Conservation (phyloP, 2,329 filamentous ascomycete genomes). For the Cadophora sp. region DNA sequence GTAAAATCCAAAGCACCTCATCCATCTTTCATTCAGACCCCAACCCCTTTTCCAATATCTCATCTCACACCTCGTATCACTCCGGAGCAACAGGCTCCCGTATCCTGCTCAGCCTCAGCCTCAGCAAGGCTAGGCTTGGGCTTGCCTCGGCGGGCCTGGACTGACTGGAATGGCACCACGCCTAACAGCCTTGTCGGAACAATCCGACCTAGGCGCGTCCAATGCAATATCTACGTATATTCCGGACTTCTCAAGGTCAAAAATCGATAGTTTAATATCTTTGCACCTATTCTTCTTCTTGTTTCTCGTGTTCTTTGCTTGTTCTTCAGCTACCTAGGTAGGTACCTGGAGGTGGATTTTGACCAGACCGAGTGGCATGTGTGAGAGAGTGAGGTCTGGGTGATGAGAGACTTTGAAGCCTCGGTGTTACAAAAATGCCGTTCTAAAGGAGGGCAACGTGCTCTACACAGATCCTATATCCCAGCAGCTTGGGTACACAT, state of each 20-base stretch:
- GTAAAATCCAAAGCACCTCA: not conserved
- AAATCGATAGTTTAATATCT: constrained; percentile 1
- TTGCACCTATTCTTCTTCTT: not conserved
- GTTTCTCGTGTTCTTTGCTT: constrained; percentile 1
- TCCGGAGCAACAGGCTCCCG: not conserved
- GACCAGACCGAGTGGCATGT: not conserved
- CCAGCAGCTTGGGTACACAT: not conserved
- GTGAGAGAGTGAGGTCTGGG: not conserved
- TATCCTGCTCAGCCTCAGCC: constrained; percentile 6
- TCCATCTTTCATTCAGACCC: not conserved
- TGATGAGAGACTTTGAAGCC: not conserved
- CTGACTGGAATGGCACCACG: not conserved
- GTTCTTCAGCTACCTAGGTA: constrained; percentile 5
- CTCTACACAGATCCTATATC: not conserved
- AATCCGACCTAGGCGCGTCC: not conserved
- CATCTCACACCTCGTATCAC: not conserved
- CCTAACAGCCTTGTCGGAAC: constrained; percentile 2
- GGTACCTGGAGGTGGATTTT: too few species aligned
- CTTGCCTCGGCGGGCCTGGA: constrained; percentile 5
- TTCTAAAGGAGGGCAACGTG: too few species aligned
- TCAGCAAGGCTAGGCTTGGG: constrained; percentile 9
- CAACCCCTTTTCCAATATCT: not conserved
- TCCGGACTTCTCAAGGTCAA: not conserved
- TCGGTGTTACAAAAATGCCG: not conserved
- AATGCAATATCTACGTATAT: not conserved